phyloP scores from a whole-genome alignment of 164 flowering plant species.

The Houttuynia cordata region DNA sequence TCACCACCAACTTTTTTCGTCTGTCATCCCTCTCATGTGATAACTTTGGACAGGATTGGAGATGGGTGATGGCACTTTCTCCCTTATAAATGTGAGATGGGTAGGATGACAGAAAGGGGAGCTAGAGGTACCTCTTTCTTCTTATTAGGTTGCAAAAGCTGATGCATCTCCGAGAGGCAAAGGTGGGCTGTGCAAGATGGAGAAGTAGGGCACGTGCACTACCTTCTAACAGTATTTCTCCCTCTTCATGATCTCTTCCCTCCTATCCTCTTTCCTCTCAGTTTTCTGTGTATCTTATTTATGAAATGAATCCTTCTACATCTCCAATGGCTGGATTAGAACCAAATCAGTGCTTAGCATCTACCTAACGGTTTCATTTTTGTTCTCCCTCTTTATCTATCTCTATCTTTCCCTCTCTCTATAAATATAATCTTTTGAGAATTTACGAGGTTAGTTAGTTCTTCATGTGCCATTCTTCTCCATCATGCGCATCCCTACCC shows the following conservation, averaged over 20 bases:
- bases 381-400: too few relatives aligned
- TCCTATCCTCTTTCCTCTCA: not conserved
- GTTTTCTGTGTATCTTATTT: too few relatives aligned
- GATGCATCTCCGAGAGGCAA: not conserved
- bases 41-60: not conserved
- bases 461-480: constrained; percentile 90
- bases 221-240: constrained; percentile 29
- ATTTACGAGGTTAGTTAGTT: constrained; percentile 22
- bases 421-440: not conserved
- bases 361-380: too few relatives aligned
- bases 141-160: not conserved
- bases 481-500: constrained; percentile 67
- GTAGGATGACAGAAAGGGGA: not conserved
- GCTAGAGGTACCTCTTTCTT: not conserved
- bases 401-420: not conserved
- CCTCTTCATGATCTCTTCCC: not conserved
- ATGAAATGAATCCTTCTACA: too few relatives aligned
- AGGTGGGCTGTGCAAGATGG: constrained; percentile 81
- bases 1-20: not conserved
- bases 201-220: constrained; percentile 99
- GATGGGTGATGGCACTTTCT: not conserved
- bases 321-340: too few relatives aligned
- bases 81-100: not conserved
- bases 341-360: not conserved
- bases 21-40: not conserved